phyloP scores from a whole-genome alignment of 2,329 filamentous ascomycete genomes.

The Knufia fluminis region DNA sequence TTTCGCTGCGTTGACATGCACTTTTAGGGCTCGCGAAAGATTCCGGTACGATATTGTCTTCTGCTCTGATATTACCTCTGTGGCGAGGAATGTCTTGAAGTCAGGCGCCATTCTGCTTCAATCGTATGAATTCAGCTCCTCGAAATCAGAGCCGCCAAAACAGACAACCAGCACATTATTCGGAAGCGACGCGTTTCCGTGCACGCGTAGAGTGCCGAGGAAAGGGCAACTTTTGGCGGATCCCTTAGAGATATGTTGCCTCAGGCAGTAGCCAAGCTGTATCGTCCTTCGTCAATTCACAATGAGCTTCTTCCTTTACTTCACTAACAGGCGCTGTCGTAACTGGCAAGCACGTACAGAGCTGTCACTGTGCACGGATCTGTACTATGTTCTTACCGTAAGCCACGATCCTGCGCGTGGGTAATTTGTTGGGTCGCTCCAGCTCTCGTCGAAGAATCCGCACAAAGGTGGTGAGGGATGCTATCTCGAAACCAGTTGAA shows the following conservation, averaged over 20 bases:
- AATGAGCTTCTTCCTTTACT: too few species aligned
- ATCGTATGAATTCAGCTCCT: slow-evolving; percentile 3
- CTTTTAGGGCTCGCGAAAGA: slow-evolving; percentile 69
- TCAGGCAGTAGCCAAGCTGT: slow-evolving; percentile 8
- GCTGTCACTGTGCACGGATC: too few species aligned
- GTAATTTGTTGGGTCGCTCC: too few species aligned
- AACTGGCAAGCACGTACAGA: too few species aligned
- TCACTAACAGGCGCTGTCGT: too few species aligned
- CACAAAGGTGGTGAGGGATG: too few species aligned
- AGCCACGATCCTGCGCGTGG: too few species aligned
- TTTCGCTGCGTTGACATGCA: slow-evolving; percentile 82
- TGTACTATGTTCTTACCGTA: too few species aligned
- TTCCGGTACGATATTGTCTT: slow-evolving; percentile 70
- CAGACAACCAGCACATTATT: neutral
- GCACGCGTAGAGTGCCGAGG: slow-evolving; percentile 5
- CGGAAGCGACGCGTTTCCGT: neutral
- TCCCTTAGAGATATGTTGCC: neutral
- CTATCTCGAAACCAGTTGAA: too few species aligned
- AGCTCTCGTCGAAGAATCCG: too few species aligned
- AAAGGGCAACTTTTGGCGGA: neutral
- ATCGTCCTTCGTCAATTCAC: too few species aligned
- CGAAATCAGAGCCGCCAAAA: neutral
- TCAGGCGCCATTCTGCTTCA: slow-evolving; percentile 36
- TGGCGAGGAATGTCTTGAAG: slow-evolving; percentile 63
- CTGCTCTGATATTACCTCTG: slow-evolving; percentile 66